phyloP scores from a whole-genome alignment of 2,329 filamentous ascomycete species.

The Ramularia endophylla region DNA sequence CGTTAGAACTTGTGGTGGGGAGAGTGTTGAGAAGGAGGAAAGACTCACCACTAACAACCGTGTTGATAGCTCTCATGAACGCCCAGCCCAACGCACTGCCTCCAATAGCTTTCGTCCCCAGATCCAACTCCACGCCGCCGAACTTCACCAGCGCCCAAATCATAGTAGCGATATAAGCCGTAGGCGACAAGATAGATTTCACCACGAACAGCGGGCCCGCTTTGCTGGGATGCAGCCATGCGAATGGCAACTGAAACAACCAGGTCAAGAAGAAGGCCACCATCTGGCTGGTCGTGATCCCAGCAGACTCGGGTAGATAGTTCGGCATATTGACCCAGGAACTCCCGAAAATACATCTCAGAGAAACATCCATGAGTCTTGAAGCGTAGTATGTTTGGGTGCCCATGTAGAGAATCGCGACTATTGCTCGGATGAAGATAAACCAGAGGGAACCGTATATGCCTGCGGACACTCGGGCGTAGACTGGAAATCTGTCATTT shows the following conservation, averaged over 20 bases:
- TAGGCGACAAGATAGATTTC: slow-evolving; percentile 17
- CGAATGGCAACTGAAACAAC: slow-evolving; percentile 30
- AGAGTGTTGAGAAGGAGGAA: slow-evolving; percentile 31
- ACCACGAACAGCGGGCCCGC: slow-evolving; percentile 21
- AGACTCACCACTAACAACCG: slow-evolving; percentile 29
- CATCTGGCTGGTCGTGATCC: slow-evolving; percentile 30
- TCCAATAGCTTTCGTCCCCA: slow-evolving; percentile 4
- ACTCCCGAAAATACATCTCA: slow-evolving; percentile 36
- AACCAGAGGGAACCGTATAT: slow-evolving; percentile 38
- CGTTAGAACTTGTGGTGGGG: too few species aligned
- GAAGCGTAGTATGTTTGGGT: slow-evolving; percentile 30
- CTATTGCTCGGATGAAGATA: slow-evolving; percentile 33
- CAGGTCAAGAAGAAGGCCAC: slow-evolving; percentile 27
- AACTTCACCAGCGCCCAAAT: slow-evolving; percentile 67
- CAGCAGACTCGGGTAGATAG: slow-evolving; percentile 24
- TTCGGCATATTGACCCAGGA: slow-evolving; percentile 32
- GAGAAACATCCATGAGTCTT: slow-evolving; percentile 32
- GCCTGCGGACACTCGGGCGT: slow-evolving; percentile 30
- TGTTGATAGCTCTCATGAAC: slow-evolving; percentile 38
- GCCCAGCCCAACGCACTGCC: slow-evolving; percentile 24
- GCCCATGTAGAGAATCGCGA: slow-evolving; percentile 37
- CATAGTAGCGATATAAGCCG: slow-evolving; percentile 75
- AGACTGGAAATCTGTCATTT: slow-evolving; percentile 35
- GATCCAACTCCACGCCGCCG: slow-evolving; percentile 12
- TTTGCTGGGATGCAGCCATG: slow-evolving; percentile 30